A percentile compares a stretch with the other conserved stretches of the same genome.
Conservation (phyloP, 164 flowering plant species). For the Paratinospora sagittata region DNA sequence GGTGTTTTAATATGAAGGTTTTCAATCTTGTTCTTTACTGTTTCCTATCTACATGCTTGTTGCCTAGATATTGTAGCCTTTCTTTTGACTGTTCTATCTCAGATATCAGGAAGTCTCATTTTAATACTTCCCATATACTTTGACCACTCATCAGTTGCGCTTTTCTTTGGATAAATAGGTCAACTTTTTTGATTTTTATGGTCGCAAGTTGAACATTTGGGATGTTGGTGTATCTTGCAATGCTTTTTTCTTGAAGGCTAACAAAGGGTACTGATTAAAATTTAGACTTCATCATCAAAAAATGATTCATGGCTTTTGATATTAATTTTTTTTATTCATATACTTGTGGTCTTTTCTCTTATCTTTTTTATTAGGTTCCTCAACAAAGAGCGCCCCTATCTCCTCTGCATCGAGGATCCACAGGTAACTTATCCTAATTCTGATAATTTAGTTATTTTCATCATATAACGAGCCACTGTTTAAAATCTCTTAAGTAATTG, state of each 20-base stretch:
- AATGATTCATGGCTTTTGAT: not conserved
- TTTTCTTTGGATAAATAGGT: conserved; percentile 38
- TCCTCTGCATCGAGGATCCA: conserved; percentile 86
- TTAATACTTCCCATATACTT: not conserved
- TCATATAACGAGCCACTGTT: not conserved
- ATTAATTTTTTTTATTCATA: not conserved
- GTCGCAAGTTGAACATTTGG: conserved; percentile 69
- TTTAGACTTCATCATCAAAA: not conserved
- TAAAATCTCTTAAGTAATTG: not conserved
- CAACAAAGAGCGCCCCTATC: conserved; percentile 41
- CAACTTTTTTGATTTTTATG: conserved; percentile 86
- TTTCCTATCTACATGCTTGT: too few species aligned
- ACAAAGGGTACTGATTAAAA: conserved; percentile 50
- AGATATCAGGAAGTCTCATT: not conserved
- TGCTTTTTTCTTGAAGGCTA: conserved; percentile 61
- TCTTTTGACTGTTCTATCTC: not conserved
- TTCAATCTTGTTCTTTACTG: too few species aligned
- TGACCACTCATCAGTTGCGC: conserved; percentile 1
- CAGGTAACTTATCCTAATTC: conserved; percentile 43
- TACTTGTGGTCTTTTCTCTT: not conserved
- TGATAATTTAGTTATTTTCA: conserved; percentile 3
- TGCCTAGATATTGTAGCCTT: not conserved
- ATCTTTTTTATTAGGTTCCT: conserved; percentile 42
- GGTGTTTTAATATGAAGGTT: too few species aligned
- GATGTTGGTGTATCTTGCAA: conserved; percentile 93